Conservation (phyloP, 2,329 filamentous ascomycete species). For the Leptographium wingfieldii region DNA sequence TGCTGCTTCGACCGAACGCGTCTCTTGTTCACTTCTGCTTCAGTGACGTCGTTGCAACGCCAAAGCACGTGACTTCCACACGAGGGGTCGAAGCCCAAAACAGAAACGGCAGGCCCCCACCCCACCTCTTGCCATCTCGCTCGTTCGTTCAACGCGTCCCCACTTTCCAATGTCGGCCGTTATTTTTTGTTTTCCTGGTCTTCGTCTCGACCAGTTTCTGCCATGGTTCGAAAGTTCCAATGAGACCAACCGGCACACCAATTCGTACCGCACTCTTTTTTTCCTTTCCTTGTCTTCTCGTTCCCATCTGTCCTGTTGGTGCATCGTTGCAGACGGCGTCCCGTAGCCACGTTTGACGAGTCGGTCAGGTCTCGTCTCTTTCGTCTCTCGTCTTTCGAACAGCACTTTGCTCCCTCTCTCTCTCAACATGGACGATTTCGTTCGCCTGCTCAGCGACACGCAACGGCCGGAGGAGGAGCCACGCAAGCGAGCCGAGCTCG, state of each 20-base stretch:
- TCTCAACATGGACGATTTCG: constrained; percentile 71
- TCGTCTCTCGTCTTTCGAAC: too few species aligned
- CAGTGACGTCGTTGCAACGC: not conserved
- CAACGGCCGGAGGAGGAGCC: constrained; percentile 64
- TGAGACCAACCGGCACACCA: not conserved
- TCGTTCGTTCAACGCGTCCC: not conserved
- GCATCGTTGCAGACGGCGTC: not conserved
- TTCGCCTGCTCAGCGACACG: constrained; percentile 76
- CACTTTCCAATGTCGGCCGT: not conserved
- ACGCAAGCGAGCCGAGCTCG: constrained; percentile 76
- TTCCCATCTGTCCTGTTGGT: not conserved
- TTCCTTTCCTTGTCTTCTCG: not conserved
- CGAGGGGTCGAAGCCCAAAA: not conserved
- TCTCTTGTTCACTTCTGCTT: not conserved
- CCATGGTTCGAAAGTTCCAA: not conserved
- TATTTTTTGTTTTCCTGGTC: not conserved
- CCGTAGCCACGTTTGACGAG: not conserved
- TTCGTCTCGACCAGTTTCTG: not conserved
- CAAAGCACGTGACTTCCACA: not conserved
- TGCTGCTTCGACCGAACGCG: not conserved
- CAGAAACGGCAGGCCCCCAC: not conserved
- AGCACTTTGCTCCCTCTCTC: too few species aligned
- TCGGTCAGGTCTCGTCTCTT: too few species aligned
- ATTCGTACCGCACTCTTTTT: not conserved
- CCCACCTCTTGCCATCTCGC: not conserved